Percentiles rank a stretch among this genome's conserved stretches.
These are phyloP conservation scores for Apiospora phragmitis DNA, from an alignment of 2,329 filamentous ascomycete genomes.

Conservation along the genomic window DNA sequence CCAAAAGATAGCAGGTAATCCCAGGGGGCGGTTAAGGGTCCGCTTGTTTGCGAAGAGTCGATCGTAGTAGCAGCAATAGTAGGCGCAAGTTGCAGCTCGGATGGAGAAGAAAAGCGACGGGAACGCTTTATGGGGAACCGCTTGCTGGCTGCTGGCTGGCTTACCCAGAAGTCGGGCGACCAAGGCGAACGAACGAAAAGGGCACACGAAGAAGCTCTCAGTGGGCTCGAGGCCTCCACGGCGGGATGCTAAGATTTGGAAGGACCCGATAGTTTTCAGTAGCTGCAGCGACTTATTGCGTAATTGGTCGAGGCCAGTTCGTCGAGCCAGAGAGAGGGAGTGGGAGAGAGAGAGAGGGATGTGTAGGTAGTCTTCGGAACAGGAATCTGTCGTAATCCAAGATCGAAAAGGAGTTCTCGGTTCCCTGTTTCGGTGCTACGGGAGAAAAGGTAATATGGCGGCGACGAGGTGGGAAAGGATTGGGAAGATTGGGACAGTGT, in stretches of 20 bases:
- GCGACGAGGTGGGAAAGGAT: neutral
- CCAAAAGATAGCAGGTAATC: neutral
- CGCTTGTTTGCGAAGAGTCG: neutral
- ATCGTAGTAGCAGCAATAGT: neutral
- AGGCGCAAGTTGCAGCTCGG: slow-evolving; percentile 1
- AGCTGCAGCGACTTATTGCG: neutral
- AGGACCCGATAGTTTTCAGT: slow-evolving; percentile 5
- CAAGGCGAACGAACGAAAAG: slow-evolving; percentile 2
- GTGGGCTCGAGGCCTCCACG: slow-evolving; percentile 18
- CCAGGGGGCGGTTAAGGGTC: neutral
- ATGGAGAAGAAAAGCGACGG: slow-evolving; percentile 5
- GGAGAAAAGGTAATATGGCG: neutral
- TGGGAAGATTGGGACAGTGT: neutral
- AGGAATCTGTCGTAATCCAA: neutral
- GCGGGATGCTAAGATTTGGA: slow-evolving; percentile 9
- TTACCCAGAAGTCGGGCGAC: neutral
- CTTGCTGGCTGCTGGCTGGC: neutral
- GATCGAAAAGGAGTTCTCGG: neutral
- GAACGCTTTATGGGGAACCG: neutral
- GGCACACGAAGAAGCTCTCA: slow-evolving; percentile 8
- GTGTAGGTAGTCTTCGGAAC: neutral
- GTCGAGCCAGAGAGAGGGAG: neutral
- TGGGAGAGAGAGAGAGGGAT: neutral
- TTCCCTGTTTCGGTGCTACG: neutral
- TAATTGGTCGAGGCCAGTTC: neutral